These are phyloP conservation scores for Meyerozyma carpophila DNA, from an alignment of 1,139 yeast species.

Conservation along the genomic window DNA sequence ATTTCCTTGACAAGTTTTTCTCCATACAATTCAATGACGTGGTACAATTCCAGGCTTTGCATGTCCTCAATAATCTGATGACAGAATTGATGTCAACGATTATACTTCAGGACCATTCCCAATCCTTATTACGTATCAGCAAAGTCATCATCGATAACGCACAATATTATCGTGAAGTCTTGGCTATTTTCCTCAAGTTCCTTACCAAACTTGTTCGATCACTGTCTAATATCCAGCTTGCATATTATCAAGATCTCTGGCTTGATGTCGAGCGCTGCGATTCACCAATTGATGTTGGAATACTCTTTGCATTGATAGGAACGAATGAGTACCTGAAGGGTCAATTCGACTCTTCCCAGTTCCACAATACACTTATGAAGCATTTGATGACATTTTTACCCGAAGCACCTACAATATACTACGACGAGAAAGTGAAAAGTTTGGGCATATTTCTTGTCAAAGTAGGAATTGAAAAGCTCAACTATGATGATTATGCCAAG, in stretches of 20 bases:
- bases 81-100: conserved; percentile 11
- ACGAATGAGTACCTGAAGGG: neutral
- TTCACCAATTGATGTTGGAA: neutral
- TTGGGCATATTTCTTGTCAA: neutral
- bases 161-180: conserved; percentile 32
- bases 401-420: neutral
- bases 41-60: conserved; percentile 35
- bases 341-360: neutral
- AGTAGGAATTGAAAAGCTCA: neutral
- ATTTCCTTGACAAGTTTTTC: conserved; percentile 19
- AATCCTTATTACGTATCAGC: conserved; percentile 15
- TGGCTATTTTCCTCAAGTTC: conserved; percentile 22
- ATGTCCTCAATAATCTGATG: conserved; percentile 29
- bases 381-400: neutral
- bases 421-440: neutral
- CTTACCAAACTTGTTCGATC: conserved; percentile 23
- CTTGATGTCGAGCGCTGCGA: neutral
- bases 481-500: neutral
- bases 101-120: conserved; percentile 7
- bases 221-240: neutral
- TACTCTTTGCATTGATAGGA: neutral
- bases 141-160: conserved; percentile 32
- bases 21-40: conserved; percentile 25
- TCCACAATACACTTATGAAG: neutral
- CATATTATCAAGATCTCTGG: neutral